These are phyloP conservation scores for Anethum foeniculum DNA, from an alignment of 140 eudicot genomes.

Conservation along the genomic window DNA sequence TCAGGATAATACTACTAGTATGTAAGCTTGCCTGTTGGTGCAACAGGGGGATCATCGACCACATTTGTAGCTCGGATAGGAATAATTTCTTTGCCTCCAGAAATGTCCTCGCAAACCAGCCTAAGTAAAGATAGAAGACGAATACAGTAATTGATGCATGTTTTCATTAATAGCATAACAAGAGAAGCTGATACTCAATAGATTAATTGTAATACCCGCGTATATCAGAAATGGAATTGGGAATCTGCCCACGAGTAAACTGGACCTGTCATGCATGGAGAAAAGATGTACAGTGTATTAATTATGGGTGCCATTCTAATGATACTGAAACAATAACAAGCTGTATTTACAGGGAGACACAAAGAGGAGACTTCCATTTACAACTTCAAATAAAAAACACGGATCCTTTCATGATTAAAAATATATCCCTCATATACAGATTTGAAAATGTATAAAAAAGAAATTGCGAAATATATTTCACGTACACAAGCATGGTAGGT, in stretches of 20 bases:
- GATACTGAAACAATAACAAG: background rate
- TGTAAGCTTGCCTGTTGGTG: slow-evolving; percentile 51
- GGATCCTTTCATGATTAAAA: background rate
- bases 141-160: background rate
- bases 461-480: background rate
- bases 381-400: too few relatives aligned
- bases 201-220: slow-evolving; percentile 43
- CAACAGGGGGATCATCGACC: slow-evolving; percentile 74
- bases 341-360: background rate
- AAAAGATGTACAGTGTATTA: background rate
- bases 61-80: slow-evolving; percentile 82
- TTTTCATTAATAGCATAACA: background rate
- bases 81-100: slow-evolving; percentile 59
- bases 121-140: slow-evolving; percentile 20
- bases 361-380: background rate
- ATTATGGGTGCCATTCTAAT: background rate
- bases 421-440: background rate
- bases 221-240: slow-evolving; percentile 49
- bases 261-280: slow-evolving; percentile 42
- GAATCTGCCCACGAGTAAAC: slow-evolving; percentile 56
- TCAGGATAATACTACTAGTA: background rate
- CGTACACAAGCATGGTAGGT: background rate
- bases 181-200: background rate
- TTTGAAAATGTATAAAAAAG: background rate
- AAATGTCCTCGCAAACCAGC: slow-evolving; percentile 74